These are phyloP conservation scores for Gracilaria vermiculophylla DNA, from an alignment of 23 red algal species.

Conservation along the genomic window DNA sequence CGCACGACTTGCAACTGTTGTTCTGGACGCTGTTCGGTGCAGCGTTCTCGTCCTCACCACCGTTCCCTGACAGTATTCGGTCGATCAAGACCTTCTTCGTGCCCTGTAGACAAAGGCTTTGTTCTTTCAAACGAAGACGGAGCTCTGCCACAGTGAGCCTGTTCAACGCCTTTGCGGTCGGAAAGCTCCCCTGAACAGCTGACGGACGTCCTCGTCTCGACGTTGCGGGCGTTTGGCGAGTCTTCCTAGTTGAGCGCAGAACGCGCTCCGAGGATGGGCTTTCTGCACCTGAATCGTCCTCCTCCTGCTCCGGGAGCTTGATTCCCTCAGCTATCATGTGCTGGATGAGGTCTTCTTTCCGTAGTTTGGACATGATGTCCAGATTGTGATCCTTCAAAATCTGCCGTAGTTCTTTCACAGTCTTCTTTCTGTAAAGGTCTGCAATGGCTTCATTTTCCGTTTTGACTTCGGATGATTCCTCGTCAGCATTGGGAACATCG, in stretches of 20 bases:
- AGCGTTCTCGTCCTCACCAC: not conserved
- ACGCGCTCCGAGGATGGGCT: not conserved
- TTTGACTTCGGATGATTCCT: not conserved
- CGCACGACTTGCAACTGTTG: not conserved
- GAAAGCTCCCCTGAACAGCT: not conserved
- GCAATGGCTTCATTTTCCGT: not conserved
- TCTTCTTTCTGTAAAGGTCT: conserved; percentile 28
- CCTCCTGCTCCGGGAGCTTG: not conserved
- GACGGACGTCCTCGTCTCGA: not conserved
- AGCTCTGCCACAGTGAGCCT: not conserved
- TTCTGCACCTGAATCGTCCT: not conserved
- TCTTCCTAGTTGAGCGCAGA: not conserved
- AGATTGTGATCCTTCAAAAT: conserved; percentile 2
- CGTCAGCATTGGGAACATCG: not conserved
- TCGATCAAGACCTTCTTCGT: conserved; percentile 5
- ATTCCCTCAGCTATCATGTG: not conserved
- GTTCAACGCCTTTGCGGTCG: not conserved
- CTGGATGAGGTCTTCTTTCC: conserved; percentile 54
- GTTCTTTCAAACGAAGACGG: not conserved
- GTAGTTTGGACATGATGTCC: conserved; percentile 5
- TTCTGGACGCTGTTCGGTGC: not conserved
- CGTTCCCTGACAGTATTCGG: not conserved
- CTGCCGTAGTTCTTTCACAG: conserved; percentile 49
- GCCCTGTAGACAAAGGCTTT: not conserved
- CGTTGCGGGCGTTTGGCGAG: not conserved